Conservation (phyloP, 75 land plant genomes). For the Picea sitchensis region DNA sequence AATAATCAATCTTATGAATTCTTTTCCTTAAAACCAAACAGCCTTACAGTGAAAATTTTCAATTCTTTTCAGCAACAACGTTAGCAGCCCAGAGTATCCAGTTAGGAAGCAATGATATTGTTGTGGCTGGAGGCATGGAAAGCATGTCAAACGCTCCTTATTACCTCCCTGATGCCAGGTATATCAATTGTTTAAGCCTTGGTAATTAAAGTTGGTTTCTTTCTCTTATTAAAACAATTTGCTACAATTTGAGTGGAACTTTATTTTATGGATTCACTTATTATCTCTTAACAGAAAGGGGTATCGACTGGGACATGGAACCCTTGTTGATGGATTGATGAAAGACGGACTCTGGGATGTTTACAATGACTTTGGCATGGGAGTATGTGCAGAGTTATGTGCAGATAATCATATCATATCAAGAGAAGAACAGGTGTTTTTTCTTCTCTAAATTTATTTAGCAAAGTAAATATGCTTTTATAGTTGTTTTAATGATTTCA, state of each 20-base stretch:
- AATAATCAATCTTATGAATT: too few species aligned
- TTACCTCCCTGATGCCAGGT: constrained; percentile 78
- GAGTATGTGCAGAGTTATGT: constrained; percentile 89
- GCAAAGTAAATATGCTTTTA: neutral
- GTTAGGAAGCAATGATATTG: constrained; percentile 80
- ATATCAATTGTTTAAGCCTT: neutral
- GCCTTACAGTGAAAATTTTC: neutral
- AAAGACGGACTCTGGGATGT: constrained; percentile 99
- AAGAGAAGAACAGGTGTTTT: constrained; percentile 85
- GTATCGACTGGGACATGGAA: constrained; percentile 83
- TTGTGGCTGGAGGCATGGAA: constrained; percentile 97
- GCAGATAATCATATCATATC: constrained; percentile 67
- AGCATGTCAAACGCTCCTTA: constrained; percentile 98
- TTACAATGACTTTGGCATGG: constrained; percentile 92
- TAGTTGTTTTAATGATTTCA: neutral
- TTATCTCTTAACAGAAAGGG: constrained; percentile 57
- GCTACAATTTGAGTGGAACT: neutral
- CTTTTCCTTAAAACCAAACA: neutral
- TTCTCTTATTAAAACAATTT: constrained; percentile 1
- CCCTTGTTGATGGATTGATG: constrained; percentile 87
- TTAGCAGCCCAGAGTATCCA: constrained; percentile 85
- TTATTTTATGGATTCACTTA: neutral
- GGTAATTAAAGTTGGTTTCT: neutral
- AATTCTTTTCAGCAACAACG: constrained; percentile 54
- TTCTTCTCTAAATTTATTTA: neutral